phyloP scores from a whole-genome alignment of 306 rosid species.

The Prunus mongolica region DNA sequence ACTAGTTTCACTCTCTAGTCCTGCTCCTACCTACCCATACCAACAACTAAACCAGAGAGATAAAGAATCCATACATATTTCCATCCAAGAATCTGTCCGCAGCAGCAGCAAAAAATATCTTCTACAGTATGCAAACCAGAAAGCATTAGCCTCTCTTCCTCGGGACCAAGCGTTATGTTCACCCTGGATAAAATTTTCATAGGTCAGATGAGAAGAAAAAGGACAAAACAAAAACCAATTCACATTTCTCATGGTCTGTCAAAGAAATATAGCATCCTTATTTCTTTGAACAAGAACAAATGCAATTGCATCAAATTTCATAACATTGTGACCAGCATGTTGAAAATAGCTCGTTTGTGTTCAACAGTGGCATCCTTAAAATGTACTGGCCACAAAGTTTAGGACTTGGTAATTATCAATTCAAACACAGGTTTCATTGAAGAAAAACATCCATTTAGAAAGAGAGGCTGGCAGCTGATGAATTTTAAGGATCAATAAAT shows the following conservation, averaged over 20 bases:
- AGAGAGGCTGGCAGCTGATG: not conserved
- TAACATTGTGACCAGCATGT: not conserved
- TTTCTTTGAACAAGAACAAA: not conserved
- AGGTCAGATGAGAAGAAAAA: conserved; percentile 17
- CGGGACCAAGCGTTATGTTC: conserved; percentile 60
- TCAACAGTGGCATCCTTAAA: not conserved
- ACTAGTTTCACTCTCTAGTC: not conserved
- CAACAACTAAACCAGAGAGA: not conserved
- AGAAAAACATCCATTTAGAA: too few species aligned
- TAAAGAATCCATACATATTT: conserved; percentile 68
- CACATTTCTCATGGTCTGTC: not conserved
- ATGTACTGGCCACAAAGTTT: not conserved
- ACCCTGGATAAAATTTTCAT: conserved; percentile 43
- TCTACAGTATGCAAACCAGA: conserved; percentile 85
- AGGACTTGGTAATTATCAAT: not conserved
- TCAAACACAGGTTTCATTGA: not conserved
- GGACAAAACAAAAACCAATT: conserved; percentile 9
- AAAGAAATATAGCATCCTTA: not conserved
- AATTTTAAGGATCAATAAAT: not conserved
- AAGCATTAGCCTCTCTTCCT: conserved; percentile 66
- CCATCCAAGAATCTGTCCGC: conserved; percentile 91
- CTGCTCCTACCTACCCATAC: not conserved
- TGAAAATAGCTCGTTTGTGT: not conserved
- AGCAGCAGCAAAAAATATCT: conserved; percentile 82
- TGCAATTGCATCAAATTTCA: not conserved